A percentile compares a stretch with the other conserved stretches of the same genome.
phyloP scores from a whole-genome alignment of 2,329 filamentous ascomycete genomes.

The Exophiala sideris region DNA sequence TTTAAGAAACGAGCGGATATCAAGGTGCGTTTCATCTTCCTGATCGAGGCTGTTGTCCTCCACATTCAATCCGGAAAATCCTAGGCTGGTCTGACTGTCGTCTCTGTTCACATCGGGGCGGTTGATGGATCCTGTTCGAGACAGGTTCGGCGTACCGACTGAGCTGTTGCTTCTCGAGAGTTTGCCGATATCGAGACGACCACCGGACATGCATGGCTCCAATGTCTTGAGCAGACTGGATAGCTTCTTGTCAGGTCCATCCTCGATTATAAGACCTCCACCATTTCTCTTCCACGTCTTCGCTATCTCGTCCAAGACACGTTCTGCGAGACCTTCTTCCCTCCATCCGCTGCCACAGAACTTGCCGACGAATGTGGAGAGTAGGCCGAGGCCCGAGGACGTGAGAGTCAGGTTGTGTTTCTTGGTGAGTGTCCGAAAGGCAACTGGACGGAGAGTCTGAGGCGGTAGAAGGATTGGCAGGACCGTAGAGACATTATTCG shows the following conservation, averaged over 20 bases:
- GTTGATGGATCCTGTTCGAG: slow-evolving; percentile 56
- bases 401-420: slow-evolving; percentile 93
- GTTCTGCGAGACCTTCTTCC: slow-evolving; percentile 89
- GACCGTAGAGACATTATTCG: slow-evolving; percentile 61
- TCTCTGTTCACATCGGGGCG: slow-evolving; percentile 48
- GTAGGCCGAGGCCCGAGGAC: slow-evolving; percentile 76
- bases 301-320: slow-evolving; percentile 86
- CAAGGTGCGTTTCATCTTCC: slow-evolving; percentile 57
- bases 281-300: slow-evolving; percentile 87
- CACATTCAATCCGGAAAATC: slow-evolving; percentile 49
- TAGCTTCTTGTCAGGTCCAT: slow-evolving; percentile 65
- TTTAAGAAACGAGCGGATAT: slow-evolving; percentile 79
- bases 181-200: slow-evolving; percentile 55
- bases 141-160: slow-evolving; percentile 40
- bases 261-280: slow-evolving; percentile 87
- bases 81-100: slow-evolving; percentile 65
- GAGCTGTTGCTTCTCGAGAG: slow-evolving; percentile 43
- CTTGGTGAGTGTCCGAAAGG: slow-evolving; percentile 94
- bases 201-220: slow-evolving; percentile 86
- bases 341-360: slow-evolving; percentile 96
- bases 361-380: slow-evolving; percentile 86
- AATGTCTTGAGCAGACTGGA: slow-evolving; percentile 79
- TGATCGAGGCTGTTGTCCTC: slow-evolving; percentile 52
- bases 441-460: slow-evolving; percentile 79
- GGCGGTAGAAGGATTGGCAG: slow-evolving; percentile 87